Evolutionary conservation across 192 early-diverging fungal genomes (phyloP), one percentile per base, ranked within the genome.

Genomic region (Thoreauomyces humboldtii): DNA sequence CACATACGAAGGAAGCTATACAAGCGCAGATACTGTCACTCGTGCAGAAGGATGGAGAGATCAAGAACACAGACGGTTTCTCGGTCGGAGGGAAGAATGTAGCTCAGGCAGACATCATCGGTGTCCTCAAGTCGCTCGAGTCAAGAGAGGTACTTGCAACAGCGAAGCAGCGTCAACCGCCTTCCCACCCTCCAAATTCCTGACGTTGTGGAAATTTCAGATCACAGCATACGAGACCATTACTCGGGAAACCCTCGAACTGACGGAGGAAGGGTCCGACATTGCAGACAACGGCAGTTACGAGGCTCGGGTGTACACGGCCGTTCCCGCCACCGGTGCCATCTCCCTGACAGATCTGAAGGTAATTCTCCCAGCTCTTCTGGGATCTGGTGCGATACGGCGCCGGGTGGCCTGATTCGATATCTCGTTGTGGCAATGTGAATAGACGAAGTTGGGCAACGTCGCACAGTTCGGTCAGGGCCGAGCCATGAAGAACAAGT

Each of bases 401-500:
- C n/a, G n/a, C n/a, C n/a, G n/a, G n/a, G n/a, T n/a, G n/a, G 11
- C 11, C n/a, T 41, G 38, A 12, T 41, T 41, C 11, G 9, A 12
- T 41, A n/a, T 41, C 9, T 41, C n/a, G 11, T 41, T 41, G 9
- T 41, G 9, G 38, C 38, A 12, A 9, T 41, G 38, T 41, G 4
- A 17, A 3, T 12, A 46, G 32, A 21, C 24, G 45, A 64, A 42
- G 21, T 28, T 70, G 4, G 59, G 71, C 36, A 28, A 31, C 7
- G n/a, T 44, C 22, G 45, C 68, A 7, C 44, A 73, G 33, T 89
- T 97, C 71, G 97, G 95, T 29, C 92, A 94, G 76, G 93, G 93
- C 51, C 89, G 89, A 71, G 94, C 94, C 22, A 89, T 99, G 77
- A 92, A 93, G 74, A 93, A 96, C 83, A 98, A 96, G 80, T 99